These are phyloP conservation scores for Malassezia caprae DNA, from an alignment of 1,284 basidiomycete species.

Conservation along the genomic window DNA sequence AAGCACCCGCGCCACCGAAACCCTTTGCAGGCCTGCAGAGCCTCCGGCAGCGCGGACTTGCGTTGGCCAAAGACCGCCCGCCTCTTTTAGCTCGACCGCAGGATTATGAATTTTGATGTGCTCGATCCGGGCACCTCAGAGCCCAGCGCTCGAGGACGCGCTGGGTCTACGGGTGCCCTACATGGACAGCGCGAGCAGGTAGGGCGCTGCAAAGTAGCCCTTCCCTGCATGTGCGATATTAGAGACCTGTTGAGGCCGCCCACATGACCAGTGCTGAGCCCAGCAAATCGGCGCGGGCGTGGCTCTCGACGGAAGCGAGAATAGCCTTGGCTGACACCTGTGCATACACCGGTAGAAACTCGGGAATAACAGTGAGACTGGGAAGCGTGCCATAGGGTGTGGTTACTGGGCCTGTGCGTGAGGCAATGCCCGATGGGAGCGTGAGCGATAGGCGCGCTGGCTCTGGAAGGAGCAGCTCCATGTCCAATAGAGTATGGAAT, in stretches of 20 bases:
- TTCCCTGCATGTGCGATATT: conserved; percentile 1
- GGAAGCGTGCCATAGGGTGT: conserved; percentile 8
- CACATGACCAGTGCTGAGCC: conserved; percentile 10
- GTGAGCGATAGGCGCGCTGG: conserved; percentile 11
- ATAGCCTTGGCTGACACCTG: conserved; percentile 9
- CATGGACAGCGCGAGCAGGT: background rate
- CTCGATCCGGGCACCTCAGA: conserved; percentile 8
- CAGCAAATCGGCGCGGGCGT: conserved; percentile 1
- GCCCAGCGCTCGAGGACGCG: background rate
- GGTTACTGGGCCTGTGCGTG: conserved; percentile 12
- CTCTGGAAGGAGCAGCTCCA: conserved; percentile 24
- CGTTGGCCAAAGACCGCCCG: background rate
- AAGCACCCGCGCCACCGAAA: background rate
- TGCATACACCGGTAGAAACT: conserved; percentile 8
- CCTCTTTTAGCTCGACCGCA: background rate
- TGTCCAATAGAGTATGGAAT: conserved; percentile 13
- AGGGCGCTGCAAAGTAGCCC: background rate
- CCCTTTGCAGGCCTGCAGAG: conserved; percentile 5
- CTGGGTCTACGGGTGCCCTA: conserved; percentile 14
- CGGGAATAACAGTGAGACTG: conserved; percentile 8
- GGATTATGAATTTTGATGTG: conserved; percentile 7
- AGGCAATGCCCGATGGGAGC: conserved; percentile 11
- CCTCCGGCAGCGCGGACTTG: conserved; percentile 13
- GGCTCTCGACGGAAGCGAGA: background rate
- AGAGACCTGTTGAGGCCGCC: conserved; percentile 13